Percentiles rank a stretch among this genome's conserved stretches.
These are phyloP conservation scores for Gremmenia infestans DNA, from an alignment of 2,329 filamentous ascomycete genomes.

Conservation along the genomic window DNA sequence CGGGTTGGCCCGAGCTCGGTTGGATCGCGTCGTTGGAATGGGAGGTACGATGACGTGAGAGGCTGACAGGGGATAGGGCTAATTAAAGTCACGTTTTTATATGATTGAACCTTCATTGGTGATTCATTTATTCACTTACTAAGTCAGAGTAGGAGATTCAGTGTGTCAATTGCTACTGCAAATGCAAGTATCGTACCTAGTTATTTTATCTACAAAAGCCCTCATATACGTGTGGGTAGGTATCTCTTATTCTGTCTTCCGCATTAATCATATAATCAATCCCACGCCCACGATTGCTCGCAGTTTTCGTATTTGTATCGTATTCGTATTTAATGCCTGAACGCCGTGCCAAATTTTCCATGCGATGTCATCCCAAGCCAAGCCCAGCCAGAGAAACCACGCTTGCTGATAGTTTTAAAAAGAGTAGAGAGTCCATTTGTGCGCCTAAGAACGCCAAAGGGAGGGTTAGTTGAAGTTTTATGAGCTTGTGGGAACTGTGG, in stretches of 20 bases:
- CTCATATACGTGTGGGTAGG: not conserved
- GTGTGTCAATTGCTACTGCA: no score
- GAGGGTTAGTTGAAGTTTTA: not conserved
- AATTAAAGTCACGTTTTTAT: not conserved
- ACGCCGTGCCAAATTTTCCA: not conserved
- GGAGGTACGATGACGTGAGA: not conserved
- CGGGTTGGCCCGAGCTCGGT: constrained; percentile 2
- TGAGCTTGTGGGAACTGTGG: not conserved
- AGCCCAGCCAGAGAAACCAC: no score
- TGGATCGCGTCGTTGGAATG: not conserved
- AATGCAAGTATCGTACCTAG: no score
- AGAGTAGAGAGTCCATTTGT: not conserved
- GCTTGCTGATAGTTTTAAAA: not conserved
- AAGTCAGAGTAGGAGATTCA: no score
- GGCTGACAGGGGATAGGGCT: not conserved
- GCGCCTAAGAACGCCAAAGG: not conserved
- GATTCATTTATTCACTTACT: no score
- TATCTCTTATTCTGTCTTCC: not conserved
- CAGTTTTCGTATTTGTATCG: not conserved
- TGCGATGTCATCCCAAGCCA: no score
- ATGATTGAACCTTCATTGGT: no score
- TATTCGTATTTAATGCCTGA: not conserved
- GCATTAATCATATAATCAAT: not conserved
- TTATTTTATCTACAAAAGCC: not conserved
- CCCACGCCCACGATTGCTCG: not conserved